Percentiles rank a stretch among this genome's conserved stretches.
Conservation (phyloP, 352 stramenopile species). For the Albugo laibachii region DNA sequence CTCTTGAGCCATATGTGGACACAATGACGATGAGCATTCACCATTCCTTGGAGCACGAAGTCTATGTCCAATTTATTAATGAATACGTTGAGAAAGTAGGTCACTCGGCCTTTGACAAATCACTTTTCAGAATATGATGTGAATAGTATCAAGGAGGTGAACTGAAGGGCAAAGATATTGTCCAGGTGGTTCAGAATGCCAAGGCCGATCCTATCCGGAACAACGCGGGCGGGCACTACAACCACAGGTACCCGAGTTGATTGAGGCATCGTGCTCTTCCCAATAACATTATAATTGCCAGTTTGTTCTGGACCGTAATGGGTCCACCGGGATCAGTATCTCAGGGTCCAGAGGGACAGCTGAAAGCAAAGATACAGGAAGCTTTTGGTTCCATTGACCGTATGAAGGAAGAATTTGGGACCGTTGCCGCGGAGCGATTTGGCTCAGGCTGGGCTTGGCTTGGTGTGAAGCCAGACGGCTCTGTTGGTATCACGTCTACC, state of each 20-base stretch:
- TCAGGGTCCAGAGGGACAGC: constrained; percentile 5
- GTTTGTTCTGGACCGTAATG: constrained; percentile 13
- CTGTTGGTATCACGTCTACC: constrained; percentile 75
- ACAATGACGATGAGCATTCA: constrained; percentile 37
- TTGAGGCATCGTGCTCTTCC: constrained; percentile 8
- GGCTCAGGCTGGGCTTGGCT: constrained; percentile 42
- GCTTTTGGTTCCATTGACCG: constrained; percentile 20
- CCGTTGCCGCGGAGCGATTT: constrained; percentile 21
- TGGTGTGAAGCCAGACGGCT: constrained; percentile 24
- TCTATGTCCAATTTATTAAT: constrained; percentile 19
- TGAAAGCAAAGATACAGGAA: constrained; percentile 26
- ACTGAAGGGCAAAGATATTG: constrained; percentile 15
- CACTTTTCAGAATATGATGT: constrained; percentile 17
- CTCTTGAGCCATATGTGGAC: constrained; percentile 27
- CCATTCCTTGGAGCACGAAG: constrained; percentile 26
- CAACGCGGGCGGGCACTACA: constrained; percentile 15
- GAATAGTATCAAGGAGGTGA: constrained; percentile 15
- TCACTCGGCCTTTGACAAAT: constrained; percentile 13
- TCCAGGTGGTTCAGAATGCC: constrained; percentile 14
- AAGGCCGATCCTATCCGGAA: constrained; percentile 12
- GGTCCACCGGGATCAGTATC: constrained; percentile 7
- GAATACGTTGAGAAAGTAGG: constrained; percentile 20
- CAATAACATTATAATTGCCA: constrained; percentile 17
- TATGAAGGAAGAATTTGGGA: constrained; percentile 32
- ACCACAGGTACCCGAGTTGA: constrained; percentile 2